phyloP scores from a whole-genome alignment of 139 green algal genomes.

The Diplosphaera chodatii region DNA sequence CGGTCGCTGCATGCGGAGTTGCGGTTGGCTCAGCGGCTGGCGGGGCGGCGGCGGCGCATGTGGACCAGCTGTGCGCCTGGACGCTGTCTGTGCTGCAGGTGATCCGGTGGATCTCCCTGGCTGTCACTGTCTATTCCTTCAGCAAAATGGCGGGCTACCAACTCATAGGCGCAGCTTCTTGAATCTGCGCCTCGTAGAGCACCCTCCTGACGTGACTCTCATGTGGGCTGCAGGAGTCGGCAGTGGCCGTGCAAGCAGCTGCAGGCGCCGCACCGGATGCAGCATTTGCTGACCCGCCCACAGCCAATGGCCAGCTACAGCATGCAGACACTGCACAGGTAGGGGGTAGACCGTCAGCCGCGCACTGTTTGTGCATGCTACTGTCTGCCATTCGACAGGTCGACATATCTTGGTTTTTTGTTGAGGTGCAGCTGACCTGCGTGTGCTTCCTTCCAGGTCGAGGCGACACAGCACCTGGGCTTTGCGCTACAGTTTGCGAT shows the following conservation, averaged over 20 bases:
- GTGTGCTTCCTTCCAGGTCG: neutral
- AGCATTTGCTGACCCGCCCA: neutral
- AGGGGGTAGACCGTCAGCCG: neutral
- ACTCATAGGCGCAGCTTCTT: no score
- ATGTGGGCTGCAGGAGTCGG: constrained; percentile 2
- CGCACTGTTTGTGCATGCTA: no score
- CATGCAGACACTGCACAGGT: constrained; percentile 9
- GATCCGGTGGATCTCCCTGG: no score
- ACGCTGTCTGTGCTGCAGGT: neutral
- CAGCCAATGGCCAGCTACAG: neutral
- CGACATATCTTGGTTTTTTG: no score
- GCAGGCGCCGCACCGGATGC: neutral
- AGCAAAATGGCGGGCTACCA: no score
- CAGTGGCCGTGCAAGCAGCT: constrained; percentile 3
- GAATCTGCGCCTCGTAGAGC: no score
- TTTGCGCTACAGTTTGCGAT: constrained; percentile 35
- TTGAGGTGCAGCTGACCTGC: no score
- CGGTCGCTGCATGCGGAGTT: neutral
- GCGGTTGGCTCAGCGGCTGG: neutral
- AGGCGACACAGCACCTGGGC: constrained; percentile 6
- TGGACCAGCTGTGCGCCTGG: neutral
- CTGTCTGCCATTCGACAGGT: no score
- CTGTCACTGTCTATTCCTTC: no score
- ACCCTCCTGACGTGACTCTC: no score
- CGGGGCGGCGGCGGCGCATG: no score